phyloP scores from a whole-genome alignment of 1,284 basidiomycete genomes.

The Malassezia caprae region DNA sequence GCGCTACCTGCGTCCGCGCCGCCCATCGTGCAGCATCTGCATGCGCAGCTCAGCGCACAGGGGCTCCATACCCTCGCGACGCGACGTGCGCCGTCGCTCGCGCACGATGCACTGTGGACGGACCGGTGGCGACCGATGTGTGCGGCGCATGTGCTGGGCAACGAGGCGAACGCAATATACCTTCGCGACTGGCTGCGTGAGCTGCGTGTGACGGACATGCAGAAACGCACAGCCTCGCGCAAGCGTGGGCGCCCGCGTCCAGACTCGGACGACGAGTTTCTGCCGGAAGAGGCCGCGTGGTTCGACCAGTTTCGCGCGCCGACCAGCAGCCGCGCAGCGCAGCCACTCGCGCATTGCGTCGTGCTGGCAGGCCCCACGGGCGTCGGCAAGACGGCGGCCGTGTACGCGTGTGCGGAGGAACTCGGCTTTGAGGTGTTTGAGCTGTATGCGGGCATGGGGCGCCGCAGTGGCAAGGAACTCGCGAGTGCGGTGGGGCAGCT shows the following conservation, averaged over 20 bases:
- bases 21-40: neutral
- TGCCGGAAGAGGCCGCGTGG: slow-evolving; percentile 22
- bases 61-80: neutral
- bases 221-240: slow-evolving; percentile 4
- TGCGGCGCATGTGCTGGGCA: slow-evolving; percentile 20
- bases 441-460: slow-evolving; percentile 79
- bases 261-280: slow-evolving; percentile 23
- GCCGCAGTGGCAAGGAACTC: slow-evolving; percentile 67
- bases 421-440: slow-evolving; percentile 94
- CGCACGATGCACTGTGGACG: slow-evolving; percentile 11
- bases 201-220: slow-evolving; percentile 8
- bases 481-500: slow-evolving; percentile 79
- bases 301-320: slow-evolving; percentile 23
- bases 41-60: neutral
- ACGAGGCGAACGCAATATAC: slow-evolving; percentile 17
- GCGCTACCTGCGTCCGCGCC: neutral
- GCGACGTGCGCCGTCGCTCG: neutral
- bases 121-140: slow-evolving; percentile 20
- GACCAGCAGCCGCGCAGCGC: neutral
- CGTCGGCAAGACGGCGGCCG: slow-evolving; percentile 37
- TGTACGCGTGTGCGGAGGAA: slow-evolving; percentile 51
- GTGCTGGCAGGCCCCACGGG: slow-evolving; percentile 63
- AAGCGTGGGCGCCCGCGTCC: slow-evolving; percentile 9
- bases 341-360: slow-evolving; percentile 30
- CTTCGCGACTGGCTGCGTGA: slow-evolving; percentile 25